These are phyloP conservation scores for Amauroascus niger DNA, from an alignment of 2,329 filamentous ascomycete genomes.

Conservation along the genomic window DNA sequence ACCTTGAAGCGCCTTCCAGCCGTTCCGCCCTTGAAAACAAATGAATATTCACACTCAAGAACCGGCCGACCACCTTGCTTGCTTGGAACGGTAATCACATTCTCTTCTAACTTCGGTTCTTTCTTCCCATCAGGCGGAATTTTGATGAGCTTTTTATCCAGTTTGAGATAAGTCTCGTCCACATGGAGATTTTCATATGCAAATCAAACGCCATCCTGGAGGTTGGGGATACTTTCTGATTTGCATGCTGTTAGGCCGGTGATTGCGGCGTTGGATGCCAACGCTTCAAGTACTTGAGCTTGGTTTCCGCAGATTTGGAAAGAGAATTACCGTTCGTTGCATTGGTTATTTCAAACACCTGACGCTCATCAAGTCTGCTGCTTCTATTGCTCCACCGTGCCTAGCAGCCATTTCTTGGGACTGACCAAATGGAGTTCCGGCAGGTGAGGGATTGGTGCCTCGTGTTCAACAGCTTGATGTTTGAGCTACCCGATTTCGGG, in stretches of 20 bases:
- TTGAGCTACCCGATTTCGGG: neutral
- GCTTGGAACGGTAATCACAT: conserved; percentile 11
- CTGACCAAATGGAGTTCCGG: neutral
- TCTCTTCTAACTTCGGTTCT: conserved; percentile 1
- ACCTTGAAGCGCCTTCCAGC: neutral
- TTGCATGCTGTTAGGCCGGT: neutral
- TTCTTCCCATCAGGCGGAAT: neutral
- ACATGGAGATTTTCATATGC: conserved; percentile 4
- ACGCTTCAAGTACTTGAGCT: conserved; percentile 4
- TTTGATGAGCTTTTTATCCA: conserved; percentile 3
- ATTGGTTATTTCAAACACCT: conserved; percentile 6
- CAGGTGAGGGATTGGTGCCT: neutral
- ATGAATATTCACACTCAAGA: conserved; percentile 8
- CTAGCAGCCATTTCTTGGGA: no score
- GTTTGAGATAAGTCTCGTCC: conserved; percentile 8
- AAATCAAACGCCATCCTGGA: conserved; percentile 7
- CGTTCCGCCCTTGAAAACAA: conserved; percentile 6
- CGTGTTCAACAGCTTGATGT: neutral
- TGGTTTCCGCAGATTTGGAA: conserved; percentile 8
- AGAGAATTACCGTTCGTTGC: conserved; percentile 9
- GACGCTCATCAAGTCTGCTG: conserved; percentile 6
- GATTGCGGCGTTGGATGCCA: conserved; percentile 10
- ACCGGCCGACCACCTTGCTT: conserved; percentile 10
- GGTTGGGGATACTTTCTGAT: conserved; percentile 3
- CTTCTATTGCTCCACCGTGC: no score